Percentiles rank a stretch among this genome's conserved stretches.
These are phyloP conservation scores for Tricholoma matsutake DNA, from an alignment of 768 basidiomycete species.

Conservation along the genomic window DNA sequence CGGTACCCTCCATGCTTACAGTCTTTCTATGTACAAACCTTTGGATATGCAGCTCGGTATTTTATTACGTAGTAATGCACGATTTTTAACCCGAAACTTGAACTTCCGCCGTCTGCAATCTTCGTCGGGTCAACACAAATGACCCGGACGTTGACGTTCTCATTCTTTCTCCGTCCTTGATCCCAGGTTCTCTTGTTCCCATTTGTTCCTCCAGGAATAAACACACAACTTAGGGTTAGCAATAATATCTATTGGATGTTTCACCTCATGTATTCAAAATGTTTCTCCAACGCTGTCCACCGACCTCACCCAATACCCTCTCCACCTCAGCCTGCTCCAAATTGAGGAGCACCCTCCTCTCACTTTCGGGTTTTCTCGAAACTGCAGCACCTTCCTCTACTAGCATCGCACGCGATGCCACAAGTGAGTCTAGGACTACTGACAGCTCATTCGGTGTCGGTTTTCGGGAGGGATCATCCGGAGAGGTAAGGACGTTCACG, in stretches of 20 bases:
- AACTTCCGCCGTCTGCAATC: too few species aligned
- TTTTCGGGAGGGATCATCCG: conserved; percentile 53
- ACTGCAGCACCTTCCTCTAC: conserved; percentile 61
- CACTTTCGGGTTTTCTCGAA: conserved; percentile 54
- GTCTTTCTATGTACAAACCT: too few species aligned
- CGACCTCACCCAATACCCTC: conserved; percentile 78
- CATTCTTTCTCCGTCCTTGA: too few species aligned
- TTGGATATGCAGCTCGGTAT: too few species aligned
- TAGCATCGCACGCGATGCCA: conserved; percentile 74
- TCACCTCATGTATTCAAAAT: conserved; percentile 30
- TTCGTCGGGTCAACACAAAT: too few species aligned
- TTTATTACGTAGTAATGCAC: too few species aligned
- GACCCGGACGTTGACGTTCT: too few species aligned
- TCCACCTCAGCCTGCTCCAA: conserved; percentile 84
- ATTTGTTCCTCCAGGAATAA: too few species aligned
- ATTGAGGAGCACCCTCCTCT: conserved; percentile 76
- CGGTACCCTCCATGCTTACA: too few species aligned
- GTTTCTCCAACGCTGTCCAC: conserved; percentile 66
- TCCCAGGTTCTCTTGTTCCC: too few species aligned
- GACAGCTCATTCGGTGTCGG: conserved; percentile 63
- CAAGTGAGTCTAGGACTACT: conserved; percentile 70
- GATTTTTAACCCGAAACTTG: too few species aligned
- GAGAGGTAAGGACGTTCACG: conserved; percentile 56
- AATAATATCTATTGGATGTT: neutral
- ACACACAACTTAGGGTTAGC: too few species aligned